Percentiles rank a stretch among this genome's conserved stretches.
Evolutionary conservation across 139 green algal genomes (phyloP).

Genomic region (Mesotaenium endlicherianum): DNA sequence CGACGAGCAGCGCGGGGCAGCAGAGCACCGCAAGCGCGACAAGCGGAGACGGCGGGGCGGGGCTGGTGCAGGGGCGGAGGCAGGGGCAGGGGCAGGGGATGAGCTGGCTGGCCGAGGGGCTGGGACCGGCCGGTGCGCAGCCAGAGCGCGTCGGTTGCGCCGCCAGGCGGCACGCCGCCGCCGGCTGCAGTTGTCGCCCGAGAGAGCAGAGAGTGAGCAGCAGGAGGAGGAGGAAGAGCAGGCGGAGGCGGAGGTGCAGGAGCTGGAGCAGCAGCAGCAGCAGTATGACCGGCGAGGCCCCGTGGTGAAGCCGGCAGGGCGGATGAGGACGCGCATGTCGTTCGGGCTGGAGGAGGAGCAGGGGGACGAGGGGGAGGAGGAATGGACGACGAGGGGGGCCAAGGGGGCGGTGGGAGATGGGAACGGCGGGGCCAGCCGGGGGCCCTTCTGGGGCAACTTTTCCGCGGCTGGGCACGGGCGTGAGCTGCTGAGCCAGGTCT

Average conservation of each 20-base stretch:
- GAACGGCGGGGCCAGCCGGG: neutral
- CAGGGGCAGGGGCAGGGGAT: too few species aligned
- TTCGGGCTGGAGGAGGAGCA: neutral
- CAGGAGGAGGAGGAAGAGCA: neutral
- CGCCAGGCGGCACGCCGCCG: too few species aligned
- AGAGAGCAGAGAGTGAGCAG: neutral
- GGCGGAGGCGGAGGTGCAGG: neutral
- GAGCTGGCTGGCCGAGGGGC: too few species aligned
- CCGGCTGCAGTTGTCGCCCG: too few species aligned
- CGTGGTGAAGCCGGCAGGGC: constrained; percentile 14
- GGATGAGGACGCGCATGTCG: neutral
- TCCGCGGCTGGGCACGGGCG: too few species aligned
- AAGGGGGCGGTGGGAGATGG: neutral
- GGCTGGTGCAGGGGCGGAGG: too few species aligned
- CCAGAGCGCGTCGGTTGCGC: too few species aligned
- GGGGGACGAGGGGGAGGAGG: neutral
- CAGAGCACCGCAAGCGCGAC: too few species aligned
- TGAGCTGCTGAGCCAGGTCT: neutral
- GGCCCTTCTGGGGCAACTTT: neutral
- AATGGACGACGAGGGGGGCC: neutral
- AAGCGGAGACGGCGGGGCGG: too few species aligned
- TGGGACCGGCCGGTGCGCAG: too few species aligned
- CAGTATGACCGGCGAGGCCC: constrained; percentile 1
- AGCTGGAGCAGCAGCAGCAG: neutral
- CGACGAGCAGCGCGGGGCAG: too few species aligned